phyloP scores from a whole-genome alignment of 1,284 basidiomycete genomes.

The Cerrena zonata region DNA sequence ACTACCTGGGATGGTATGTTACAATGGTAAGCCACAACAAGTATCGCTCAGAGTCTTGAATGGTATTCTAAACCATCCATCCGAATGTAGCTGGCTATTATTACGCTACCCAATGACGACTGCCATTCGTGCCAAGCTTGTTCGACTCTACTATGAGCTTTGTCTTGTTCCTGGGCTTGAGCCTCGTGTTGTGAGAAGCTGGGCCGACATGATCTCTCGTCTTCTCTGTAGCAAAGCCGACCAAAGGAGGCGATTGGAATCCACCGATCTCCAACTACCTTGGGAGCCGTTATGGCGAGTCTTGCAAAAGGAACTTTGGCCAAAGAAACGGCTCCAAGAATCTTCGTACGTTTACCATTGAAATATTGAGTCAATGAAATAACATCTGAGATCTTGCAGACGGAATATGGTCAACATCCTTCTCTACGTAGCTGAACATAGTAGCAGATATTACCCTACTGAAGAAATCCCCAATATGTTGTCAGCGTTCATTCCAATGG shows the following conservation, averaged over 20 bases:
- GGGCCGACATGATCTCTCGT: constrained; percentile 69
- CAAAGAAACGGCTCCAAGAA: constrained; percentile 56
- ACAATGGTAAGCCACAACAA: constrained; percentile 53
- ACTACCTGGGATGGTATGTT: constrained; percentile 69
- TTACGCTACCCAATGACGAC: constrained; percentile 78
- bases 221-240: constrained; percentile 64
- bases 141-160: constrained; percentile 76
- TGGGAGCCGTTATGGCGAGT: constrained; percentile 73
- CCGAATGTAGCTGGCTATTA: constrained; percentile 61
- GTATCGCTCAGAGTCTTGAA: too few species aligned
- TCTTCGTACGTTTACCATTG: constrained; percentile 35
- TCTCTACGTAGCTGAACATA: constrained; percentile 67
- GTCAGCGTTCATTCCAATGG: constrained; percentile 59
- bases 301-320: constrained; percentile 69
- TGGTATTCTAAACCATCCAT: background rate
- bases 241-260: constrained; percentile 56
- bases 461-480: constrained; percentile 70
- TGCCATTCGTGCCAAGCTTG: constrained; percentile 70
- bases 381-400: constrained; percentile 24
- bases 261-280: constrained; percentile 63
- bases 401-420: constrained; percentile 66
- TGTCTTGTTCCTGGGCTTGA: constrained; percentile 72
- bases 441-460: constrained; percentile 65
- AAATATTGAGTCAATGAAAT: too few species aligned
- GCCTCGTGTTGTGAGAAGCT: constrained; percentile 60